Conservation (phyloP, 768 basidiomycete genomes). For the Auriculariales sp. region DNA sequence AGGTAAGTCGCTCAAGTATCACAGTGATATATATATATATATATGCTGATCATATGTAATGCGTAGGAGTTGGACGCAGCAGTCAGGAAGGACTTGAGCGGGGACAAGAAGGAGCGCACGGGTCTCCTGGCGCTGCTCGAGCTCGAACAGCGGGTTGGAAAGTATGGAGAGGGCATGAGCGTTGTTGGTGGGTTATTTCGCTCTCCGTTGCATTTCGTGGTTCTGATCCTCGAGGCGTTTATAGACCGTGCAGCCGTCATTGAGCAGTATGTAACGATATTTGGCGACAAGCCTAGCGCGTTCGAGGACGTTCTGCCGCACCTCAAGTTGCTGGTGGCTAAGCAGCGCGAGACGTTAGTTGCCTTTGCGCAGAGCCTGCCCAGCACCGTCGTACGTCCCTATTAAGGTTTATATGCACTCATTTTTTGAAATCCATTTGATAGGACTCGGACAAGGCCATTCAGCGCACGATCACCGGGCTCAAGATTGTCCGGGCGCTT, state of each 20-base stretch:
- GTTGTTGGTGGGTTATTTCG: neutral
- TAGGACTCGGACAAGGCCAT: conserved; percentile 41
- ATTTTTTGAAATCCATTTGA: conserved; percentile 1
- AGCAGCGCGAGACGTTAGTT: conserved; percentile 36
- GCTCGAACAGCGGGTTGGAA: conserved; percentile 45
- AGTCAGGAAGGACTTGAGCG: conserved; percentile 34
- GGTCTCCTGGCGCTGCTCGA: conserved; percentile 62
- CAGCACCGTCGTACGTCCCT: conserved; percentile 28
- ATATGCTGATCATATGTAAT: no score
- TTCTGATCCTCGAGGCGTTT: conserved; percentile 10
- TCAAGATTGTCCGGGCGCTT: conserved; percentile 58
- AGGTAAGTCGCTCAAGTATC: no score
- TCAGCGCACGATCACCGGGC: conserved; percentile 55
- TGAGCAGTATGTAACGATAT: conserved; percentile 50
- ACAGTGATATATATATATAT: no score
- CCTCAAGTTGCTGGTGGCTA: conserved; percentile 27
- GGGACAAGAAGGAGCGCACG: conserved; percentile 56
- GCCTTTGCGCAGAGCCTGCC: conserved; percentile 35
- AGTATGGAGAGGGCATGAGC: conserved; percentile 31
- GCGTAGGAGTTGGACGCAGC: no score
- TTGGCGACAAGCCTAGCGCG: conserved; percentile 75
- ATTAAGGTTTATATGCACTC: conserved; percentile 9
- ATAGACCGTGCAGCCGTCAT: conserved; percentile 26
- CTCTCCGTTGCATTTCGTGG: conserved; percentile 11
- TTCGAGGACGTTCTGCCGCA: conserved; percentile 75